Conservation (phyloP, 768 basidiomycete species). For the Tylopilus balloui region DNA sequence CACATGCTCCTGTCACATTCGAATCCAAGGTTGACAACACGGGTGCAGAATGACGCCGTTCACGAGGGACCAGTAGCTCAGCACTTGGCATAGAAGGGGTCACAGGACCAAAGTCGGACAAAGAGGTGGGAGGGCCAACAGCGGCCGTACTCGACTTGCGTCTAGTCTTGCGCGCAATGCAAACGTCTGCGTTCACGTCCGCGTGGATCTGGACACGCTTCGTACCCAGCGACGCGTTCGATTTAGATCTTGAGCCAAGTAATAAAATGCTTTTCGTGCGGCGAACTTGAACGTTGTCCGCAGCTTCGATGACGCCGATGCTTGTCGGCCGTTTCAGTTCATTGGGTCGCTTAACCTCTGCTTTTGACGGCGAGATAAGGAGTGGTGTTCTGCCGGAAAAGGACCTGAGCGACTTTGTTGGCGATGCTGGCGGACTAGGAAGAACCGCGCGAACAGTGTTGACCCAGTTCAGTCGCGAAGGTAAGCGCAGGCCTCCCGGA, state of each 20-base stretch:
- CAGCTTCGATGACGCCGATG: conserved; percentile 30
- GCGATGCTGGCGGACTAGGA: conserved; percentile 31
- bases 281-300: conserved; percentile 22
- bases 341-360: conserved; percentile 4
- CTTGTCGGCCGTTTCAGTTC: conserved; percentile 25
- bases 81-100: conserved; percentile 7
- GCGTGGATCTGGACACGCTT: conserved; percentile 30
- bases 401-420: conserved; percentile 15
- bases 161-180: conserved; percentile 15
- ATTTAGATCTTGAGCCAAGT: conserved; percentile 27
- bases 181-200: conserved; percentile 16
- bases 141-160: conserved; percentile 27
- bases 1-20: neutral
- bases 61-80: conserved; percentile 22
- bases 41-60: conserved; percentile 31
- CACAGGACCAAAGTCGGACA: neutral
- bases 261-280: conserved; percentile 32
- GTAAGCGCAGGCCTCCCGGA: conserved; percentile 30
- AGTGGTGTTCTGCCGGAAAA: conserved; percentile 2
- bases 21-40: conserved; percentile 13
- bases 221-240: conserved; percentile 15
- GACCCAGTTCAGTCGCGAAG: conserved; percentile 30
- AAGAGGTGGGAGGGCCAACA: neutral
- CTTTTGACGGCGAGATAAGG: conserved; percentile 6
- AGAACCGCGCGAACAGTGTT: conserved; percentile 23